Evolutionary conservation across 1,139 yeast genomes (phyloP).

Genomic region (Suhomyces maxii): DNA sequence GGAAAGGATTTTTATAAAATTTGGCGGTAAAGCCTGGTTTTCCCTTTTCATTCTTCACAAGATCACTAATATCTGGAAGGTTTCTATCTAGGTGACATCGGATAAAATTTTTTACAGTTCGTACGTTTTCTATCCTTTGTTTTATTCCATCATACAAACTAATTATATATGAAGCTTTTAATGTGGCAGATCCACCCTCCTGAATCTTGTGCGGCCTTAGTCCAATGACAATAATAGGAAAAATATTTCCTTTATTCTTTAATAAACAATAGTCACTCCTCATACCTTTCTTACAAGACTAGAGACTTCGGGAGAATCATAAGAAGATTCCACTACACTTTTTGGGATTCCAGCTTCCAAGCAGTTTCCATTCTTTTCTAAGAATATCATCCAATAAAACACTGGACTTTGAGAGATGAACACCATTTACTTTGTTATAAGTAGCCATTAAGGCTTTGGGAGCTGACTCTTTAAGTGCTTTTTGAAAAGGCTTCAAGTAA

Average conservation of each 20-base stretch:
- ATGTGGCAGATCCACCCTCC: conserved; percentile 44
- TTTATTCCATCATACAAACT: conserved; percentile 37
- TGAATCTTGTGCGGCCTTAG: conserved; percentile 33
- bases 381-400: conserved; percentile 44
- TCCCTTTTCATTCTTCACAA: conserved; percentile 29
- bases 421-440: conserved; percentile 61
- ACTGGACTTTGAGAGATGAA: conserved; percentile 50
- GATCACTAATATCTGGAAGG: conserved; percentile 30
- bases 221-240: conserved; percentile 38
- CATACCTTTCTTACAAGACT: conserved; percentile 18
- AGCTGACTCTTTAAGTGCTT: conserved; percentile 50
- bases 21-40: conserved; percentile 37
- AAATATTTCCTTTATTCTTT: conserved; percentile 20
- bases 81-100: conserved; percentile 34
- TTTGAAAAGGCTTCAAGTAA: conserved; percentile 61
- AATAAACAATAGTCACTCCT: conserved; percentile 21
- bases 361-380: conserved; percentile 50
- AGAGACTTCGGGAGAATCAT: conserved; percentile 17
- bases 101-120: conserved; percentile 23
- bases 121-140: conserved; percentile 24
- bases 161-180: conserved; percentile 30
- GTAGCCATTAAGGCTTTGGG: conserved; percentile 60
- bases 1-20: conserved; percentile 42
- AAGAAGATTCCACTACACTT: conserved; percentile 14
- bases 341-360: conserved; percentile 17